Evolutionary conservation across 441 rosid genomes (phyloP), one percentile per base, ranked within the genome.

Genomic region (Daphne laureola): DNA sequence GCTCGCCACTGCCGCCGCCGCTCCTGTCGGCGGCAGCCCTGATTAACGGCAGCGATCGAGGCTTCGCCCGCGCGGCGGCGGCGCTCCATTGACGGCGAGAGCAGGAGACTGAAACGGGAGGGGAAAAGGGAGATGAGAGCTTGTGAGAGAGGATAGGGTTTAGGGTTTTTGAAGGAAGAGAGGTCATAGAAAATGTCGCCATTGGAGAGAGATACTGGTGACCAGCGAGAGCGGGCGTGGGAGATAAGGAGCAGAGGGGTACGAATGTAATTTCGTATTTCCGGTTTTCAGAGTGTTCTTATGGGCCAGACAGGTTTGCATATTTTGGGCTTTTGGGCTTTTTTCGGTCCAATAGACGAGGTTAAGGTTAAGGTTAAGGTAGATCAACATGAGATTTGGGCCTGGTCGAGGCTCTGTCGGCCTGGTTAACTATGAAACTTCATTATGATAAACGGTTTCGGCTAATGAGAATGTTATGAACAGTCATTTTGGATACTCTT

Each of bases 1-100:
- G 78, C 65, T 88, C 96, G 51, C 70, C 76, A 59, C 79, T 70
- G 73, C 87, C 77, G 68, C 90, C 83, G 49, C 93, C 67, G 65
- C 57, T 92, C 12, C 89, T 53, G 18, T 64, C 71, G 35, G 90
- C 77, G 35, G 90, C 79, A 6, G 73, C 78, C n/a, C 51, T 65
- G 31, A 64, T 58, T 49, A 64, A 46, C 51, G 65, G 61, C 55
- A 8, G 38, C 38, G 44, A 43, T 4, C 67, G 74, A 12, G 60
- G 66, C 17, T 46, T 38, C 9, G 4, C 14, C 41, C 57, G 61
- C 9, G 27, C 58, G 55, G 59, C 12, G 59, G 64, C 45, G 46
- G 64, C 17, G 25, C 55, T 67, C 62, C 45, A 35, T 8, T 35
- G 64, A 4, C 54, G 35, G 36, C 35, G 67, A 14, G 44, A 61